phyloP scores from a whole-genome alignment of 257 asterid genomes.

The Solanum etuberosum region DNA sequence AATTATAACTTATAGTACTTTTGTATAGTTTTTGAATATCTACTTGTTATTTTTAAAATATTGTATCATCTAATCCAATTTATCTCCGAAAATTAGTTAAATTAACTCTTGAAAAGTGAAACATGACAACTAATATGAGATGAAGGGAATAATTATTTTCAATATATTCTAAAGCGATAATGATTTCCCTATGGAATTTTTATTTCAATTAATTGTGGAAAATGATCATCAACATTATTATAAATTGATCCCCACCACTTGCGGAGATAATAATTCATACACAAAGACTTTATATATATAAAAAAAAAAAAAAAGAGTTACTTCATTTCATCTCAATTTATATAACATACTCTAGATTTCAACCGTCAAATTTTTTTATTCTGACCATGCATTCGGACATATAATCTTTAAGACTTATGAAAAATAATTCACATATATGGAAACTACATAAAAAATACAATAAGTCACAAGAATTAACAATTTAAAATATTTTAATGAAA shows the following conservation, averaged over 20 bases:
- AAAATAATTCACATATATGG: background rate
- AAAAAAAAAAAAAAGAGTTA: background rate
- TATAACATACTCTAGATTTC: no score
- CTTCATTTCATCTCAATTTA: background rate
- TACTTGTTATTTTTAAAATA: background rate
- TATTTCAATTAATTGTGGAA: background rate
- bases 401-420: background rate
- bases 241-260: background rate
- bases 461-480: background rate
- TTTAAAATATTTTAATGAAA: background rate
- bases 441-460: background rate
- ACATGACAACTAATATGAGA: background rate
- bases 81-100: background rate
- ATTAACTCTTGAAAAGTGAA: background rate
- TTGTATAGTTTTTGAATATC: background rate
- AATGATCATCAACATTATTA: background rate
- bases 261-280: background rate
- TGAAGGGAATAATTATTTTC: background rate
- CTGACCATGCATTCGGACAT: background rate
- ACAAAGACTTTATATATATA: background rate
- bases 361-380: background rate
- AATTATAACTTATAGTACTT: background rate
- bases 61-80: background rate
- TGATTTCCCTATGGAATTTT: background rate
- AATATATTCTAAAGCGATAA: background rate